phyloP scores from a whole-genome alignment of 192 early-diverging fungal species.

The Coemansia sp. region DNA sequence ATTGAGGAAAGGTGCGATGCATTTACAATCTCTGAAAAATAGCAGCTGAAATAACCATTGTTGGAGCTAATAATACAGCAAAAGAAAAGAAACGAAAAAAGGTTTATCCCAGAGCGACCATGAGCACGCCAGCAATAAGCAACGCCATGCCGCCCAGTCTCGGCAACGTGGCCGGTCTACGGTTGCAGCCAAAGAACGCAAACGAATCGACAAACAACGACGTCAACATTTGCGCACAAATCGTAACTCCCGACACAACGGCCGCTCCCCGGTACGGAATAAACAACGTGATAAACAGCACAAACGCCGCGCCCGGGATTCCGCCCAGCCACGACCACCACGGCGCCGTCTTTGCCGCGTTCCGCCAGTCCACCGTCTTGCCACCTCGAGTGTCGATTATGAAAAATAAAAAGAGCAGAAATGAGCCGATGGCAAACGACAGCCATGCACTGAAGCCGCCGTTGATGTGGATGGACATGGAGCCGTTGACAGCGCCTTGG shows the following conservation, averaged over 20 bases:
- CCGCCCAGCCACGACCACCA: slow-evolving; percentile 56
- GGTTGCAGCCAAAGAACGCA: slow-evolving; percentile 46
- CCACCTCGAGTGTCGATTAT: slow-evolving; percentile 50
- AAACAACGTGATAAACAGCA: slow-evolving; percentile 52
- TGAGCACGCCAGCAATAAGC: slow-evolving; percentile 51
- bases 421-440: slow-evolving; percentile 48
- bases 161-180: slow-evolving; percentile 36
- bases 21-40: not conserved
- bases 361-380: slow-evolving; percentile 44
- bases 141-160: slow-evolving; percentile 31
- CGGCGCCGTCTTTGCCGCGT: slow-evolving; percentile 41
- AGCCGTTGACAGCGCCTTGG: slow-evolving; percentile 50
- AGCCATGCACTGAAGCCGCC: slow-evolving; percentile 52
- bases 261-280: slow-evolving; percentile 53
- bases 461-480: slow-evolving; percentile 45
- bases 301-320: slow-evolving; percentile 44
- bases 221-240: slow-evolving; percentile 52
- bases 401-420: slow-evolving; percentile 47
- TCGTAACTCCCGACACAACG: slow-evolving; percentile 50
- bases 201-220: slow-evolving; percentile 49
- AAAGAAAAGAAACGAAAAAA: not conserved
- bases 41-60: not conserved
- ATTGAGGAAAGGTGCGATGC: not conserved
- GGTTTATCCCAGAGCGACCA: slow-evolving; percentile 47
- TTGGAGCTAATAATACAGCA: not conserved